Evolutionary conservation across 176 grass and related monocot genomes (phyloP).

Genomic region (Aegilops sharonensis): DNA sequence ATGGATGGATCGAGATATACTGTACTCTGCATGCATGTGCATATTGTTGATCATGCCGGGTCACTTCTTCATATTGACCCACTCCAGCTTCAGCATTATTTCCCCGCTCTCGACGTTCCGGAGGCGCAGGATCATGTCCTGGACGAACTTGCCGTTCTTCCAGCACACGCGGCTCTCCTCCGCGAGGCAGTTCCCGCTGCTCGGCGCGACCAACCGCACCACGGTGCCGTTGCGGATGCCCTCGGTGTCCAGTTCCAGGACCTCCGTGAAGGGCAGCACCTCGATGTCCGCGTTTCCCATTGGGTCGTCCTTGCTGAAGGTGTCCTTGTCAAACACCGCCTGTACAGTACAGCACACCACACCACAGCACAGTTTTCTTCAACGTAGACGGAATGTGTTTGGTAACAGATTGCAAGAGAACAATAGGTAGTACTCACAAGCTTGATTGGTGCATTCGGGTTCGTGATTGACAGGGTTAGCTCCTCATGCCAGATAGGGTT

Average conservation of each 20-base stretch:
- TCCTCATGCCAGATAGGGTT: slow-evolving; percentile 75
- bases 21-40: too few relatives aligned
- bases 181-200: slow-evolving; percentile 51
- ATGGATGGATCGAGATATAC: neutral
- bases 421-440: slow-evolving; percentile 28
- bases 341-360: neutral
- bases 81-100: slow-evolving; percentile 66
- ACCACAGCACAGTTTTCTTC: too few relatives aligned
- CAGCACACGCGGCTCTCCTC: slow-evolving; percentile 71
- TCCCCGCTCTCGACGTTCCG: slow-evolving; percentile 90
- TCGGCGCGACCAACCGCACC: slow-evolving; percentile 11
- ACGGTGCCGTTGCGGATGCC: slow-evolving; percentile 29
- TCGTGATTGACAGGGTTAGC: slow-evolving; percentile 40
- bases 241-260: slow-evolving; percentile 10
- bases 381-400: too few relatives aligned
- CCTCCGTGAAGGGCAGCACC: slow-evolving; percentile 34
- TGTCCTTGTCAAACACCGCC: slow-evolving; percentile 55
- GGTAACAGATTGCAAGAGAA: neutral
- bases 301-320: slow-evolving; percentile 57
- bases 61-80: slow-evolving; percentile 43
- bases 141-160: slow-evolving; percentile 51
- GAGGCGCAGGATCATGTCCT: slow-evolving; percentile 73
- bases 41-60: too few relatives aligned
- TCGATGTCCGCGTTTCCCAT: slow-evolving; percentile 68
- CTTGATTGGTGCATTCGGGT: slow-evolving; percentile 43